Evolutionary conservation across 1,284 basidiomycete species (phyloP).

Genomic region (Omphalotus olearius): DNA sequence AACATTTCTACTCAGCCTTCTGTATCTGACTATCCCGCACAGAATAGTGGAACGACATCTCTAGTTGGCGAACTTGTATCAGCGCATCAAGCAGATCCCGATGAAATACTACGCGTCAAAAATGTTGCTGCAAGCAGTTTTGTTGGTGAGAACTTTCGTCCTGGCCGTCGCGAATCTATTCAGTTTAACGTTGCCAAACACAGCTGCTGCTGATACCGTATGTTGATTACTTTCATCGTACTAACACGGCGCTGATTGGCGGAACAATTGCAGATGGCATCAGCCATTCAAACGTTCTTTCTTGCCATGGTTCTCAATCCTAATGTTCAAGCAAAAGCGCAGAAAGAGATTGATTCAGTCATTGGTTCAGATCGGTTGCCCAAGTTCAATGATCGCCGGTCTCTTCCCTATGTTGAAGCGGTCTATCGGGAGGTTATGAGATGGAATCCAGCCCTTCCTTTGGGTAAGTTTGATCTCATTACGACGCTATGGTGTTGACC

Average conservation of each 20-base stretch:
- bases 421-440: conserved; percentile 26
- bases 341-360: conserved; percentile 25
- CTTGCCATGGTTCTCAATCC: conserved; percentile 24
- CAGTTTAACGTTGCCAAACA: background rate
- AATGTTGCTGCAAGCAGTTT: background rate
- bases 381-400: conserved; percentile 23
- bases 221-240: background rate
- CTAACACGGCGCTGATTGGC: background rate
- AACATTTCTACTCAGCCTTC: too few relatives aligned
- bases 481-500: too few relatives aligned
- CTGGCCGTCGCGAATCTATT: background rate
- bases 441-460: conserved; percentile 18
- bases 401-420: conserved; percentile 27
- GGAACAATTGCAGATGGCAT: conserved; percentile 1
- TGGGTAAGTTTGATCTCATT: conserved; percentile 6
- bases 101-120: background rate
- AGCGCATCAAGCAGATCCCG: background rate
- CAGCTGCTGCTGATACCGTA: conserved; percentile 10
- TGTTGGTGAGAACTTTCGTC: conserved; percentile 1
- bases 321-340: conserved; percentile 23
- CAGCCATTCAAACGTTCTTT: conserved; percentile 10
- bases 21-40: background rate
- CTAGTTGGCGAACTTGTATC: background rate
- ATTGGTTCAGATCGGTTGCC: conserved; percentile 26
- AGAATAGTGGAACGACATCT: background rate